phyloP scores from a whole-genome alignment of 805 yeast genomes.

The Suhomyces xylopsoci region DNA sequence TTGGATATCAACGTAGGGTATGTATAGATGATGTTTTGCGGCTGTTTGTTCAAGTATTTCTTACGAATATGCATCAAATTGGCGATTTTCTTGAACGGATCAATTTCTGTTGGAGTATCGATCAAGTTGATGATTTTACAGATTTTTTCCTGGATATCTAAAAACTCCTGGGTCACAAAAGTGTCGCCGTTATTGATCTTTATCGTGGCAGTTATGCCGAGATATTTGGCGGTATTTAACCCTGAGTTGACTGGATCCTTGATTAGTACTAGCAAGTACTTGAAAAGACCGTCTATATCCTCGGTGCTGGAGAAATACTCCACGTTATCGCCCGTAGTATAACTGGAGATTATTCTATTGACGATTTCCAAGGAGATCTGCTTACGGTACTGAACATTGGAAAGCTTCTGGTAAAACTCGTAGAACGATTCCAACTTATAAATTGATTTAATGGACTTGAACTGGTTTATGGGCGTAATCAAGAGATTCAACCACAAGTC shows the following conservation, averaged over 20 bases:
- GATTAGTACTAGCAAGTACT: slow-evolving; percentile 55
- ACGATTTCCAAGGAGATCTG: slow-evolving; percentile 60
- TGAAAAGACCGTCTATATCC: slow-evolving; percentile 59
- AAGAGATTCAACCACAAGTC: slow-evolving; percentile 46
- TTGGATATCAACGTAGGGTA: slow-evolving; percentile 73
- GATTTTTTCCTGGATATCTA: slow-evolving; percentile 54
- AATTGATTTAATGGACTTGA: slow-evolving; percentile 37
- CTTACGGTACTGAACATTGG: slow-evolving; percentile 51
- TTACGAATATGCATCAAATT: slow-evolving; percentile 35
- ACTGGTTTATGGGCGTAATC: slow-evolving; percentile 47
- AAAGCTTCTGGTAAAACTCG: slow-evolving; percentile 50
- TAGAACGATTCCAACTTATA: slow-evolving; percentile 49
- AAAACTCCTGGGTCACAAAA: slow-evolving; percentile 34
- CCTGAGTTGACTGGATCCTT: slow-evolving; percentile 25
- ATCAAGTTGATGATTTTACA: slow-evolving; percentile 70
- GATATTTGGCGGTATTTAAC: slow-evolving; percentile 33
- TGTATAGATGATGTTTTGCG: slow-evolving; percentile 56
- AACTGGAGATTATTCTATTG: slow-evolving; percentile 46
- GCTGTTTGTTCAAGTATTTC: slow-evolving; percentile 52
- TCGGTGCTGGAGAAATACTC: slow-evolving; percentile 31
- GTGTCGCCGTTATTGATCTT: slow-evolving; percentile 27
- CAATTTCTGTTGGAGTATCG: slow-evolving; percentile 32
- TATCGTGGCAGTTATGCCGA: slow-evolving; percentile 38
- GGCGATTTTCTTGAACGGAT: slow-evolving; percentile 37
- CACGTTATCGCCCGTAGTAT: slow-evolving; percentile 24